phyloP scores from a whole-genome alignment of 176 grass and related monocot genomes.

The Oryza brachyantha region DNA sequence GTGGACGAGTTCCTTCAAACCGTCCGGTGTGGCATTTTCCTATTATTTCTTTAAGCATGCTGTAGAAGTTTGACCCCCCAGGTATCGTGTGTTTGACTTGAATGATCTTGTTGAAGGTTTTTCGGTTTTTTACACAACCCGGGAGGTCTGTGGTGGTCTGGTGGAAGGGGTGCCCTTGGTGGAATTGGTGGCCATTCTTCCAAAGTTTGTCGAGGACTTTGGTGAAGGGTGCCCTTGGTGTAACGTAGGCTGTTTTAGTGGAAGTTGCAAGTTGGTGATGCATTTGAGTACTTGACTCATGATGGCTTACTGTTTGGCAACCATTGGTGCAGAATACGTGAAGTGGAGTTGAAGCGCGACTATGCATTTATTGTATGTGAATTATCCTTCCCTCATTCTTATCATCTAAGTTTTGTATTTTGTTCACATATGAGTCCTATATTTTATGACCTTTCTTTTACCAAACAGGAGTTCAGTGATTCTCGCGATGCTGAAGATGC shows the following conservation, averaged over 20 bases:
- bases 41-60: constrained; percentile 39
- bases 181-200: constrained; percentile 84
- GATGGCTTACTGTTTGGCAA: constrained; percentile 85
- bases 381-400: neutral
- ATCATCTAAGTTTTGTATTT: neutral
- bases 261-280: constrained; percentile 54
- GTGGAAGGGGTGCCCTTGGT: constrained; percentile 92
- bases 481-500: constrained; percentile 95
- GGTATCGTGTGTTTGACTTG: constrained; percentile 75
- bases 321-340: constrained; percentile 95
- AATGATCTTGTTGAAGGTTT: constrained; percentile 99
- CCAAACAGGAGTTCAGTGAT: constrained; percentile 81
- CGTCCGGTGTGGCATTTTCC: neutral
- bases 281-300: constrained; percentile 63
- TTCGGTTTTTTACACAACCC: constrained; percentile 84
- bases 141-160: constrained; percentile 91
- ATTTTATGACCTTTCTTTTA: neutral
- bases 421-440: constrained; percentile 4
- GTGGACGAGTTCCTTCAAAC: neutral
- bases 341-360: constrained; percentile 99
- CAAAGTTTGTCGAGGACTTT: constrained; percentile 90
- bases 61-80: constrained; percentile 48
- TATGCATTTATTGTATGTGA: constrained; percentile 95
- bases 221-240: constrained; percentile 90
- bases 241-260: constrained; percentile 69